Evolutionary conservation across 2,329 filamentous ascomycete genomes (phyloP).

Genomic region (Amylocarpus encephaloides): DNA sequence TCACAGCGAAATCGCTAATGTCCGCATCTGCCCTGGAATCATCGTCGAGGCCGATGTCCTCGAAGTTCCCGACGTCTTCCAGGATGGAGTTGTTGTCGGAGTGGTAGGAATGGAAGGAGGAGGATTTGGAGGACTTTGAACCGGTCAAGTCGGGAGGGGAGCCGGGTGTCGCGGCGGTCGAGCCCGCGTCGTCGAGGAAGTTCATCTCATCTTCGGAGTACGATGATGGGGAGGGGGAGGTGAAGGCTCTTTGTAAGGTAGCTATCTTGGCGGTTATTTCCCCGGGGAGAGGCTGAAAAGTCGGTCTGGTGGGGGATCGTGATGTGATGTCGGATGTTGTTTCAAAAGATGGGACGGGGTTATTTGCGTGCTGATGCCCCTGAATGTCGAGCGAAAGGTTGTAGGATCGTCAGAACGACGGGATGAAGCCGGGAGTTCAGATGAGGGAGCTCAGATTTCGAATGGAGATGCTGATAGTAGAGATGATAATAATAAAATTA

Average conservation of each 20-base stretch:
- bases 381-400: neutral
- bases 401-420: slow-evolving; percentile 1
- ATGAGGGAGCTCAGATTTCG: neutral
- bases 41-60: slow-evolving; percentile 84
- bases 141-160: slow-evolving; percentile 73
- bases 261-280: slow-evolving; percentile 29
- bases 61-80: slow-evolving; percentile 75
- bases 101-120: slow-evolving; percentile 71
- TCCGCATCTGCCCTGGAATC: slow-evolving; percentile 39
- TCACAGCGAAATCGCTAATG: slow-evolving; percentile 27
- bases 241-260: slow-evolving; percentile 26
- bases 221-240: slow-evolving; percentile 14
- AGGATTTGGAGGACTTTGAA: slow-evolving; percentile 87
- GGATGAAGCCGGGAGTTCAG: neutral
- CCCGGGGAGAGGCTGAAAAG: neutral
- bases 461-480: too few species aligned
- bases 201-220: slow-evolving; percentile 28
- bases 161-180: slow-evolving; percentile 40
- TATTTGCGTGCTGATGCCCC: neutral
- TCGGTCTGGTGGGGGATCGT: neutral
- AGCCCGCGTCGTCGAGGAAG: slow-evolving; percentile 21
- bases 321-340: neutral
- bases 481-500: too few species aligned
- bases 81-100: slow-evolving; percentile 64
- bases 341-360: slow-evolving; percentile 3